phyloP scores from a whole-genome alignment of 2,329 filamentous ascomycete species.

The Epichloe sp. region DNA sequence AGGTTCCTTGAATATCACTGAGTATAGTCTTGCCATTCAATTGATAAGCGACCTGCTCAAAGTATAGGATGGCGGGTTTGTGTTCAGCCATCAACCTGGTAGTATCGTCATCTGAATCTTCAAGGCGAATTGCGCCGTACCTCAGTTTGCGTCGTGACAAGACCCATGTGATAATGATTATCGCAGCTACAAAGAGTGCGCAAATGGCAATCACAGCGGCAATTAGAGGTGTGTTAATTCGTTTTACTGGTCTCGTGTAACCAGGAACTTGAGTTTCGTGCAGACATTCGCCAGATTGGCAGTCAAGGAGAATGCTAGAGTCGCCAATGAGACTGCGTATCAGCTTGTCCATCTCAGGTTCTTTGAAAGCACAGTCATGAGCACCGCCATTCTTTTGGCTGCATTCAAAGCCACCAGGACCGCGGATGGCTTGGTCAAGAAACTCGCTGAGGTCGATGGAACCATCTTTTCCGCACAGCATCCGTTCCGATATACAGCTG shows the following conservation, averaged over 20 bases:
- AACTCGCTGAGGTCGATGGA: slow-evolving; percentile 91
- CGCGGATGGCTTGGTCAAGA: slow-evolving; percentile 66
- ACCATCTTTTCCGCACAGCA: slow-evolving; percentile 84
- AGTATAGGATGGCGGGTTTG: slow-evolving; percentile 78
- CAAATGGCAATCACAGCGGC: slow-evolving; percentile 81
- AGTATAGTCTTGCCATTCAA: slow-evolving; percentile 84
- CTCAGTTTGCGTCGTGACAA: slow-evolving; percentile 59
- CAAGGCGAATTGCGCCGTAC: slow-evolving; percentile 66
- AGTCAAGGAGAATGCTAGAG: slow-evolving; percentile 71
- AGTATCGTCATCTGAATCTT: slow-evolving; percentile 81
- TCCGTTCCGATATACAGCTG: slow-evolving; percentile 76
- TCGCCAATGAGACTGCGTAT: slow-evolving; percentile 87
- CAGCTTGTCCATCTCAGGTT: slow-evolving; percentile 83
- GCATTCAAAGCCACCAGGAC: slow-evolving; percentile 75
- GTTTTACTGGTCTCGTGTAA: slow-evolving; percentile 76
- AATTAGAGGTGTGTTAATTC: slow-evolving; percentile 94
- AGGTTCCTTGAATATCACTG: slow-evolving; percentile 65
- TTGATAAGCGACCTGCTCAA: slow-evolving; percentile 74
- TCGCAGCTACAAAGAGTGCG: slow-evolving; percentile 76
- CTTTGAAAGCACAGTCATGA: slow-evolving; percentile 68
- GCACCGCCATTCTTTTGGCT: slow-evolving; percentile 47
- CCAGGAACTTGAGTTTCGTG: slow-evolving; percentile 89
- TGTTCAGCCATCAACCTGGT: slow-evolving; percentile 83
- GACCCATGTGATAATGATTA: slow-evolving; percentile 78
- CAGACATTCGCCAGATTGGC: slow-evolving; percentile 79